Evolutionary conservation across 176 grass and related monocot genomes (phyloP), one percentile per base, ranked within the genome.

Genomic region (Secale cereale): DNA sequence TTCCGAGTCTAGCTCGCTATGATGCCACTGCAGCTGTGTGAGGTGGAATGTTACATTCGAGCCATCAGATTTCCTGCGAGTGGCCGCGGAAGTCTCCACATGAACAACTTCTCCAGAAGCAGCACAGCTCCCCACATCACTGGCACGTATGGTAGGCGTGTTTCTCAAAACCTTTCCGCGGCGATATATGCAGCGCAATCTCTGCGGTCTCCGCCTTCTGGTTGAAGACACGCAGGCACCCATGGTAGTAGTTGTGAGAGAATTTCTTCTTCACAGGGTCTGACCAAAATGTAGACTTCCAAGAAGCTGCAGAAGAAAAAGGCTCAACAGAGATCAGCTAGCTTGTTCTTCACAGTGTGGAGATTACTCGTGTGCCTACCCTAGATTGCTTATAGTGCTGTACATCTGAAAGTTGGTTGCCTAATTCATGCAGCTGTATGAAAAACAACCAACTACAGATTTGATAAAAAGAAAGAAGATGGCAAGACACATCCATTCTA

Each of bases 21-120:
- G 93, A 90, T 93, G 93, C 93, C 93, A 98, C 43, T 95, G 95
- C 83, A 98, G 54, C 61, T 98, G 91, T 11, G 93, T 95, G 40
- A 93, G 95, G 82, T 95, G 93, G 69, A 98, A 91, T 30, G 89
- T 95, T 23, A 99, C 56, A 36, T 96, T 96, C 5, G 93, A 89
- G 57, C 84, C 86, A 83, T 93, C 87, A 7, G 88, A 86, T 68
- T 79, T 82, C 74, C 57, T 62, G 36, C 70, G 56, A 81, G 85
- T 76, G 26, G 62, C 87, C 73, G 79, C 86, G 46, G 91, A 79
- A 69, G 83, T 79, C 46, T 86, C 84, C 41, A 91, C 72, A 81
- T 89, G 89, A 63, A 92, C 88, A n/a, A 86, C 77, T 77, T 90
- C 88, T 76, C 80, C 85, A 4, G 65, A 70, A 86, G 86, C 41